Percentiles rank a stretch among this genome's conserved stretches.
phyloP scores from a whole-genome alignment of 768 basidiomycete species.

The Amanita jacksonii region DNA sequence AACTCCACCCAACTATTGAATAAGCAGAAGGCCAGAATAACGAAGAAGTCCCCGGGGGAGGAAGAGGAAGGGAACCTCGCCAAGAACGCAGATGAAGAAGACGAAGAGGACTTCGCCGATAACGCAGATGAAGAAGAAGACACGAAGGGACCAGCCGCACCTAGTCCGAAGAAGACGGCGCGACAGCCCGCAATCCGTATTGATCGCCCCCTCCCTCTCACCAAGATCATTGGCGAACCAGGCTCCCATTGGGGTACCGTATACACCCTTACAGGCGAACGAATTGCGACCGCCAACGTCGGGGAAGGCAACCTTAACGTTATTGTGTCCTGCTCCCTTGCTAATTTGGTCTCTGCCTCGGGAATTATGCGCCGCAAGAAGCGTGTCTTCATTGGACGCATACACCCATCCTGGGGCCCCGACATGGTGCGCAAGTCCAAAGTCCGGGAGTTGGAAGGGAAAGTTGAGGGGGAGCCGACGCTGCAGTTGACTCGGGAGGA shows the following conservation, averaged over 20 bases:
- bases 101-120: neutral
- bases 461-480: slow-evolving; percentile 1
- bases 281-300: slow-evolving; percentile 19
- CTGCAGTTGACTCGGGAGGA: neutral
- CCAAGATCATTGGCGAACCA: slow-evolving; percentile 6
- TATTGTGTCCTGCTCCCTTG: slow-evolving; percentile 13
- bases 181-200: neutral
- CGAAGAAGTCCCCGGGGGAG: no score
- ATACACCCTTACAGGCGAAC: slow-evolving; percentile 20
- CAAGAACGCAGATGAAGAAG: neutral
- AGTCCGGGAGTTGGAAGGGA: neutral
- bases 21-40: no score
- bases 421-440: slow-evolving; percentile 8
- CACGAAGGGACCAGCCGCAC: neutral
- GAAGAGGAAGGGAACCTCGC: no score
- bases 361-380: slow-evolving; percentile 5
- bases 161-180: neutral
- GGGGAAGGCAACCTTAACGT: slow-evolving; percentile 14
- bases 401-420: slow-evolving; percentile 23
- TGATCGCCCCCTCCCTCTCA: slow-evolving; percentile 1
- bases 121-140: neutral
- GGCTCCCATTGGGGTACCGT: slow-evolving; percentile 22
- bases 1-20: no score
- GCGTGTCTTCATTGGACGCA: slow-evolving; percentile 21
- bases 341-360: slow-evolving; percentile 2